These are phyloP conservation scores for Acanthamoeba castellanii DNA, from an alignment of 208 protist species.

Conservation along the genomic window DNA sequence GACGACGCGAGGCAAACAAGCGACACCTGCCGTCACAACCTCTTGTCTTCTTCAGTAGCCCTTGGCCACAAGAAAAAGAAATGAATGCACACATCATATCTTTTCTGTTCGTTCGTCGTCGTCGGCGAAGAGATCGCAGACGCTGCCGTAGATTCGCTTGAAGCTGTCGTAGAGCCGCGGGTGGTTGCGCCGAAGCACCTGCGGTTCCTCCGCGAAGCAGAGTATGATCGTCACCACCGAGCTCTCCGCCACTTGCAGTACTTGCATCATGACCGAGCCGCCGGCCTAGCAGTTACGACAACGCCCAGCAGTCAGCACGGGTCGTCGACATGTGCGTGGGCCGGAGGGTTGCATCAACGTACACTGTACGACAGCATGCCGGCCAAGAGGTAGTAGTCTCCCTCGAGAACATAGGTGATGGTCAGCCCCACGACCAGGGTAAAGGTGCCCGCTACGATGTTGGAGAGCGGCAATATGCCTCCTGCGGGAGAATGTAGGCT, in stretches of 20 bases:
- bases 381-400: background rate
- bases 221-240: conserved; percentile 42
- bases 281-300: background rate
- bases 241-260: conserved; percentile 55
- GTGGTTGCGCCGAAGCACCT: conserved; percentile 25
- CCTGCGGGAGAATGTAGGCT: background rate
- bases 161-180: conserved; percentile 67
- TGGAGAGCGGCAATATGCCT: conserved; percentile 7
- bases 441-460: conserved; percentile 76
- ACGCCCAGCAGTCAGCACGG: background rate
- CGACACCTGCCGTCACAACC: too few relatives aligned
- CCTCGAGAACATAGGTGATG: background rate
- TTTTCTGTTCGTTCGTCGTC: background rate
- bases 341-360: background rate
- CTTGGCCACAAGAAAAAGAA: too few relatives aligned
- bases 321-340: background rate
- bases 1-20: too few relatives aligned
- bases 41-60: too few relatives aligned
- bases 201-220: conserved; percentile 68
- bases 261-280: background rate
- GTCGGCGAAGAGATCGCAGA: background rate
- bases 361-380: conserved; percentile 7
- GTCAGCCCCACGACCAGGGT: background rate
- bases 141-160: background rate
- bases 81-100: too few relatives aligned